Evolutionary conservation across 148 eudicot species (phyloP), one percentile per base, ranked within the genome.

Genomic region (Dysphania ambrosioides): DNA sequence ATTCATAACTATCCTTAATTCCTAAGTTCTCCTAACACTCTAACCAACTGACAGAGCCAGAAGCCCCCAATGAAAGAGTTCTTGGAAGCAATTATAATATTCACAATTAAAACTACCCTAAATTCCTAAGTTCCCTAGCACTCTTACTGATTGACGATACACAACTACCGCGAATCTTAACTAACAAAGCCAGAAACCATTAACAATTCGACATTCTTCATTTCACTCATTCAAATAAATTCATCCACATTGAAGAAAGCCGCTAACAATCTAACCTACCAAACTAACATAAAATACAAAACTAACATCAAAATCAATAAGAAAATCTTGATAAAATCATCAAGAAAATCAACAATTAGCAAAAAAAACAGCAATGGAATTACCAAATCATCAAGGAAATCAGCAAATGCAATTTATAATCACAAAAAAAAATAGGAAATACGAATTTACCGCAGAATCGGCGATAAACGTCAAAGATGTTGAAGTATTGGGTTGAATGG

Each of bases 381-480:
- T n/a, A n/a, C n/a, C n/a, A n/a, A n/a, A 75, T 0, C 27, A 32
- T 57, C 63, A 31, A 47, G 23, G 4, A 34, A 41, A 78, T 1
- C 55, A 24, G 27, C 3, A 21, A 19, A 7, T 0, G 21, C 5
- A 57, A 32, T 0, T 0, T 15, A 30, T 41, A 30, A 12, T 36
- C 6, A 30, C 6, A 32, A 36, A 55, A 31, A 5, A 12, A 35
- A 5, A 56, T 21, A 10, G 15, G 40, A 53, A 32, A 5, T 51
- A n/a, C 3, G 67, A n/a, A 60, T 0, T 49, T 79, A 79, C 82
- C 82, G 31, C 58, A 69, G n/a, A 16, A 79, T 26, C 31, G 78
- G 5, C 66, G 82, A 55, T 74, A 79, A 41, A 79, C 15, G 1
- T 61, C 36, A 55, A 79, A 69, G 75, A 79, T 74, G 32, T 74